Conservation (phyloP, 2,329 filamentous ascomycete species). For the Aureobasidium uvarum region DNA sequence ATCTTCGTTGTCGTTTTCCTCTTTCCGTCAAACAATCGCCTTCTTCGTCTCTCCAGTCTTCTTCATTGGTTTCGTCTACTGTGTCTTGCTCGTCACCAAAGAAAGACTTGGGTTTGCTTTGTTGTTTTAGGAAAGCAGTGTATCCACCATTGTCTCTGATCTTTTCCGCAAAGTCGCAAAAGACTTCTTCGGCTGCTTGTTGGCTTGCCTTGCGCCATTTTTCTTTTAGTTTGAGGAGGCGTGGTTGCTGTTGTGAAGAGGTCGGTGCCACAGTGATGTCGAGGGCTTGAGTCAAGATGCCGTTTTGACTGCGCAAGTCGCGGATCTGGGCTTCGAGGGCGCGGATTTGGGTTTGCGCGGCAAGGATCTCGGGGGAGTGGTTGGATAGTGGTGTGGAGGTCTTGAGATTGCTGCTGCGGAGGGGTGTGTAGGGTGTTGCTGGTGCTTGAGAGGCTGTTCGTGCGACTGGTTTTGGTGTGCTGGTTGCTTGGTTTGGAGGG, state of each 20-base stretch:
- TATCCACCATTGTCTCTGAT: constrained; percentile 62
- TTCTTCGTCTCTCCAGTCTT: constrained; percentile 37
- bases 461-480: constrained; percentile 10
- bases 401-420: constrained; percentile 14
- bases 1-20: constrained; percentile 52
- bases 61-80: constrained; percentile 32
- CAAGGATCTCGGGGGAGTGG: not conserved
- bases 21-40: constrained; percentile 45
- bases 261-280: not conserved
- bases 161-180: constrained; percentile 58
- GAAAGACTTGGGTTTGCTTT: constrained; percentile 38
- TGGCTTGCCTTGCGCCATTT: constrained; percentile 63
- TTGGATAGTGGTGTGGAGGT: constrained; percentile 12
- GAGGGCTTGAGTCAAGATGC: constrained; percentile 53
- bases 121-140: constrained; percentile 51
- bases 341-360: not conserved
- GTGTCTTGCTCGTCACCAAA: constrained; percentile 25
- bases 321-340: constrained; percentile 37
- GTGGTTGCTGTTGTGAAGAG: constrained; percentile 33
- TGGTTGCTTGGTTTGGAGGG: constrained; percentile 8
- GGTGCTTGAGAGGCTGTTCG: not conserved
- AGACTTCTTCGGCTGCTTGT: constrained; percentile 66
- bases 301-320: constrained; percentile 48
- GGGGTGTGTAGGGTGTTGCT: constrained; percentile 26
- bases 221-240: constrained; percentile 51